phyloP scores from a whole-genome alignment of 2,329 filamentous ascomycete genomes.

The Sporothrix euskadiensis region DNA sequence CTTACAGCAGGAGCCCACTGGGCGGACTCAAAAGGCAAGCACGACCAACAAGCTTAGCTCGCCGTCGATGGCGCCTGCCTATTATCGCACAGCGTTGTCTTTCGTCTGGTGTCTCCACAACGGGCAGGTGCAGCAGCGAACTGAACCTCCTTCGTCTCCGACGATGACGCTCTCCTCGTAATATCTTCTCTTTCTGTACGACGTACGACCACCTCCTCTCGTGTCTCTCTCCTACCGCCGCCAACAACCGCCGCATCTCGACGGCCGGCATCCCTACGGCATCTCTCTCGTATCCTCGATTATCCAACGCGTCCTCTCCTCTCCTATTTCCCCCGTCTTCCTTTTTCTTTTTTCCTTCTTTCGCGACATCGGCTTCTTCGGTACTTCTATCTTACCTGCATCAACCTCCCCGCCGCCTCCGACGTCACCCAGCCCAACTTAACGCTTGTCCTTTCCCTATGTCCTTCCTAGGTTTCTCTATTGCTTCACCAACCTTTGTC shows the following conservation, averaged over 20 bases:
- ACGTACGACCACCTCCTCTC: neutral
- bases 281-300: neutral
- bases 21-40: neutral
- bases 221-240: neutral
- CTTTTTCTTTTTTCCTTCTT: neutral
- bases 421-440: neutral
- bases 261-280: constrained; percentile 10
- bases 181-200: neutral
- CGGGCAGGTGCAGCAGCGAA: neutral
- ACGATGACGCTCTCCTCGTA: constrained; percentile 21
- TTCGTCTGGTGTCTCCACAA: constrained; percentile 12
- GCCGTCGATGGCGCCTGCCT: neutral
- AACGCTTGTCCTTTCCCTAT: neutral
- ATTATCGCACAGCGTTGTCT: constrained; percentile 1
- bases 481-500: neutral
- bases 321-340: neutral
- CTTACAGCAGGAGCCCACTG: neutral
- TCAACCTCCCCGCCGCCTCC: neutral
- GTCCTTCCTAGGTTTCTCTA: neutral
- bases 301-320: neutral
- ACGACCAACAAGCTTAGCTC: constrained; percentile 11
- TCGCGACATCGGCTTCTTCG: constrained; percentile 22
- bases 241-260: neutral
- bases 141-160: neutral
- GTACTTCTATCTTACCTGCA: neutral